Conservation (phyloP, 352 stramenopile species). For the Phytopythium kandeliae region DNA sequence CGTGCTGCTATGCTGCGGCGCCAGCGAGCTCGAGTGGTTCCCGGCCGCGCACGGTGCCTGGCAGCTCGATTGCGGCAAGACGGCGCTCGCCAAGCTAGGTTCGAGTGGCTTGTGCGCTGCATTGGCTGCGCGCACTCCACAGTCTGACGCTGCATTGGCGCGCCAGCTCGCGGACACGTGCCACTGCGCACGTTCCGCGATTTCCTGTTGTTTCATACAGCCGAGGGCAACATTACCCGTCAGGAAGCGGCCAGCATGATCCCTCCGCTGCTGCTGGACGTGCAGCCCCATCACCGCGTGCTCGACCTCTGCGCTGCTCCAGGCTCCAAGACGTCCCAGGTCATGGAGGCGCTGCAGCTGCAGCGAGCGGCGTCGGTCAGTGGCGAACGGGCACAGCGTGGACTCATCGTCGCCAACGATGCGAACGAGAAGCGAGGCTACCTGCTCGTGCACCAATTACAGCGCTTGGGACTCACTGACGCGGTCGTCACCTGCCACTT, state of each 20-base stretch:
- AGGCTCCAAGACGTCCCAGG: slow-evolving; percentile 97
- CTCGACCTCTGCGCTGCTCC: slow-evolving; percentile 90
- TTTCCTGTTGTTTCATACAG: slow-evolving; percentile 90
- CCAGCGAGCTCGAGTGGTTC: slow-evolving; percentile 60
- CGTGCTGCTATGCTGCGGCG: neutral
- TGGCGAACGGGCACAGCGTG: slow-evolving; percentile 1
- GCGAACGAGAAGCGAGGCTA: slow-evolving; percentile 94
- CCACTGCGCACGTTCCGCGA: slow-evolving; percentile 85
- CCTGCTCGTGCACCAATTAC: slow-evolving; percentile 94
- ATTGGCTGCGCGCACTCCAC: no score
- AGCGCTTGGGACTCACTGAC: slow-evolving; percentile 60
- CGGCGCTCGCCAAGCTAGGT: slow-evolving; percentile 52
- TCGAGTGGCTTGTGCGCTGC: neutral
- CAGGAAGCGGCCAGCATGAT: slow-evolving; percentile 99
- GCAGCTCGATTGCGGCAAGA: slow-evolving; percentile 70
- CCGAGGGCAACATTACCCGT: slow-evolving; percentile 89
- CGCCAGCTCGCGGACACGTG: slow-evolving; percentile 37
- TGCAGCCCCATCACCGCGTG: slow-evolving; percentile 77
- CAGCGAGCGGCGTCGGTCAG: neutral
- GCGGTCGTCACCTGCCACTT: slow-evolving; percentile 91
- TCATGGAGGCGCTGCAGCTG: slow-evolving; percentile 85
- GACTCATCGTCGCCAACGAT: slow-evolving; percentile 96
- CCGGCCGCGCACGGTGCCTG: slow-evolving; percentile 47
- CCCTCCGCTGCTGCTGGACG: slow-evolving; percentile 94
- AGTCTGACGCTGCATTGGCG: neutral